Evolutionary conservation across 352 stramenopile species (phyloP), one percentile per base, ranked within the genome.

Genomic region (Plasmopara muralis): DNA sequence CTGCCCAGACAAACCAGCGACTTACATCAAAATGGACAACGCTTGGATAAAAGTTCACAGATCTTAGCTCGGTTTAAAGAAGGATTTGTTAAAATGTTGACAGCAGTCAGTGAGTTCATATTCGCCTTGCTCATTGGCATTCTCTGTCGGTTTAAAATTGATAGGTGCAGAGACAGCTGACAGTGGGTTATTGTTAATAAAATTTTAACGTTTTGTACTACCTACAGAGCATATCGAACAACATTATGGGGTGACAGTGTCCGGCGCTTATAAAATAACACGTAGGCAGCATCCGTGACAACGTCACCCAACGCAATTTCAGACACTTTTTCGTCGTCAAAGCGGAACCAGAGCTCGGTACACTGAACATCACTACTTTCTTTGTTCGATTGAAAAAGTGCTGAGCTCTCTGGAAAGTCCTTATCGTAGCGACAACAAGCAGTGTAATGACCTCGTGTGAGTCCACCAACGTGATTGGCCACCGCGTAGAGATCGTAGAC

Each of bases 401-500:
- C 37, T 5, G 74, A 69, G 57, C 68, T 86, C 37, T 89, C 75
- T 13, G 71, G 68, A 41, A 85, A 86, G 34, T 85, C 70, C 12
- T 50, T 44, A 55, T 93, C 83, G 43, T 92, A 92, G 5, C 78
- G 71, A 34, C 79, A 89, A 52, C 75, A 88, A 3, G 83, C 80
- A 13, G 83, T 93, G 73, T 99, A 99, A 60, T 99, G 96, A 5
- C 96, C 96, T 37, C 86, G 85, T 2, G 91, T 93, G 8, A 99
- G 74, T 0, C 87, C 89, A 28, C 96, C 96, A 48, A 97, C 89
- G 55, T 99, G 96, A 73, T 99, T 97, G n/a, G 96, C 90, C 7
- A 99, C 95, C 15, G 87, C 94, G 58, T 98, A 98, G 25, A 99
- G 68, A 61, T 98, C 95, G 56, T 98, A 99, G 18, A 93, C 62